These are phyloP conservation scores for Penicillium desertorum DNA, from an alignment of 495 filamentous ascomycete genomes.

Conservation along the genomic window DNA sequence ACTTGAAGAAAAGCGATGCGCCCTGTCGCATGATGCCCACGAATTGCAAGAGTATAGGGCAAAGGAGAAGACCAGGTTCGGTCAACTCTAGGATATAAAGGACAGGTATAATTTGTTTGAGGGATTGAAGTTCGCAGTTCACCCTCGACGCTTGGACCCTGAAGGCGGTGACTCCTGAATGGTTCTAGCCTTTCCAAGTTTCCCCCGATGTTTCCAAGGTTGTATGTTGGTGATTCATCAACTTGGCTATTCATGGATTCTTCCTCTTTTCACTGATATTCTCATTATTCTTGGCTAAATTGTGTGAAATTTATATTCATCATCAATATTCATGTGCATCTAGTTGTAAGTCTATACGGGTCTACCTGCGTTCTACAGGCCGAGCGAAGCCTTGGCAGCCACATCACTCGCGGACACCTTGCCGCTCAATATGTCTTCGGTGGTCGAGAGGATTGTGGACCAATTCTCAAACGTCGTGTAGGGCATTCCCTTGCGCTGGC, in stretches of 20 bases:
- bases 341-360: conserved; percentile 10
- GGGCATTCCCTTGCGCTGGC: conserved; percentile 71
- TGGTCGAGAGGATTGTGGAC: conserved; percentile 67
- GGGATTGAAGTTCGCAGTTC: conserved; percentile 8
- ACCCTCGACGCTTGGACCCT: conserved; percentile 25
- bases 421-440: conserved; percentile 69
- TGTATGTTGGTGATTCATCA: neutral
- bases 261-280: neutral
- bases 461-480: conserved; percentile 83
- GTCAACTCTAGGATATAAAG: conserved; percentile 27
- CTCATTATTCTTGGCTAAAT: neutral
- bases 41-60: neutral
- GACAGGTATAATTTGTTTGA: conserved; percentile 20
- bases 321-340: conserved; percentile 10
- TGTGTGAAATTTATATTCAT: neutral
- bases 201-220: neutral
- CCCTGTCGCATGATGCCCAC: conserved; percentile 30
- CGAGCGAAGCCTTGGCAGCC: conserved; percentile 18
- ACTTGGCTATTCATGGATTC: neutral
- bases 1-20: conserved; percentile 28
- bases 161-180: conserved; percentile 19
- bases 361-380: conserved; percentile 1
- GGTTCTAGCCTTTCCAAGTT: neutral
- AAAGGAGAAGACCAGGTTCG: conserved; percentile 32
- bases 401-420: conserved; percentile 44